Base-by-base conservation (phyloP, 495 filamentous ascomycete genomes). In the Xylaria telfairii region DNA sequence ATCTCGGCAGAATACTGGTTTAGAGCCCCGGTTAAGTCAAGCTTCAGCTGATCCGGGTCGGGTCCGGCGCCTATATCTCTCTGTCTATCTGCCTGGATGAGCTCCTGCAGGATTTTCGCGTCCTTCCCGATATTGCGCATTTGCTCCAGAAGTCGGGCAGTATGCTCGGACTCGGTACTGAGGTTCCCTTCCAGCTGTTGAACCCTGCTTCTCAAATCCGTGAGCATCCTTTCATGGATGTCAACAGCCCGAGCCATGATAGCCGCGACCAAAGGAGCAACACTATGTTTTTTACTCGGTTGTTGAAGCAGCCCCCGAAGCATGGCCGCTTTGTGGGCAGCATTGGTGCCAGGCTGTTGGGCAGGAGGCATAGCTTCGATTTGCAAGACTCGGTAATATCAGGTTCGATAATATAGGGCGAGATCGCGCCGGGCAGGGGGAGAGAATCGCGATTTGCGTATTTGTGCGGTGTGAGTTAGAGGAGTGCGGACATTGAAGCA, bases 191-290 rank as follows among this genome's bases (percentile, higher is more conserved):
- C 26, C 26, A 54, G 47, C 61, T 57, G 39, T 5, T 65, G 32
- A 49, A 70, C 12, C 21, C 30, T 42, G 4, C 19, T 37, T 21
- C 37, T 41, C 47, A 70, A 42, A 3, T 59, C 61, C 1, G 39
- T 28, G 5, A 70, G 60, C 41, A 46, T 57, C 19, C 39, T 54
- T 65, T 19, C 47, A 4, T 65, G 49, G 19, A 65, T 56, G 17
- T 70, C 60, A n/a, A 70, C 61, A 26, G 65, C 37, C 49, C 61
- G 37, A 28, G 61, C 68, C 37, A 59, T 44, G 9, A 70, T 41
- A 56, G 61, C 61, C 28, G 49, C 13, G 10, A 70, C 37, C 41
- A 70, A 49, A 19, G 68, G 68, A 2, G n/a, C 42, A 19, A 70
- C 34, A n/a, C 0, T 21, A 0, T 59, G 28, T 46, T 65, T 41